Evolutionary conservation across 768 basidiomycete species (phyloP), one percentile per base, ranked within the genome.

Genomic region (Boletus rubescentipes): DNA sequence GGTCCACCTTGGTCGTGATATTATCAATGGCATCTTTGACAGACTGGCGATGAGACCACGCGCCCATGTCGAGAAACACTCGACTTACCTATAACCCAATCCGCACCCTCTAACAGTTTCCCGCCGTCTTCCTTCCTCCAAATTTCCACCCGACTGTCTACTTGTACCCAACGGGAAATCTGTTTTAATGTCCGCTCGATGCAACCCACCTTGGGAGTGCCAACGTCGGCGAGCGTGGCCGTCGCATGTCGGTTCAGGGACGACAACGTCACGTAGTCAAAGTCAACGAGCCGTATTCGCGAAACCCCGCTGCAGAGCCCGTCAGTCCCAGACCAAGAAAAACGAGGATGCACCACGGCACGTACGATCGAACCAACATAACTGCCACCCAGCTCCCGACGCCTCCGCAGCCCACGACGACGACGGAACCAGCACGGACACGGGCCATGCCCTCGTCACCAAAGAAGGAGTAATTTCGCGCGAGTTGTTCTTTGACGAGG

Each of bases 361-460:
- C 91, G 67, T 65, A 94, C 90, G 93, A 94, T 67, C 94, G 76
- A 41, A 85, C 87, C 26, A 93, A 83, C 96, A 96, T 96, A 31
- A 96, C 82, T 15, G 94, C 93, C 35, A 86, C 90, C 91, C 93
- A 96, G 65, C 91, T 94, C 0, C 97, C 97, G 0, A 99, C 97
- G 2, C 97, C 96, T 53, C 97, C 97, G 60, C 94, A 93, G 7
- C 97, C 97, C 4, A 99, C 87, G 18, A 98, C 75, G 16, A 92
- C 93, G 1, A 98, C 94, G 5, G 77, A 82, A 12, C 85, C 82
- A 9, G 76, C 65, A 48, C 97, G 79, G 48, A 98, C 79, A 65
- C 82, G 86, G 10, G 73, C 68, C 91, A 98, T 96, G 37, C 83
- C 83, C 34, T 93, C 89, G 31, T 95, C 90, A 0, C 93, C 93